A percentile compares a stretch with the other conserved stretches of the same genome.
phyloP scores from a whole-genome alignment of 2,329 filamentous ascomycete genomes.

The Claviceps citrina region DNA sequence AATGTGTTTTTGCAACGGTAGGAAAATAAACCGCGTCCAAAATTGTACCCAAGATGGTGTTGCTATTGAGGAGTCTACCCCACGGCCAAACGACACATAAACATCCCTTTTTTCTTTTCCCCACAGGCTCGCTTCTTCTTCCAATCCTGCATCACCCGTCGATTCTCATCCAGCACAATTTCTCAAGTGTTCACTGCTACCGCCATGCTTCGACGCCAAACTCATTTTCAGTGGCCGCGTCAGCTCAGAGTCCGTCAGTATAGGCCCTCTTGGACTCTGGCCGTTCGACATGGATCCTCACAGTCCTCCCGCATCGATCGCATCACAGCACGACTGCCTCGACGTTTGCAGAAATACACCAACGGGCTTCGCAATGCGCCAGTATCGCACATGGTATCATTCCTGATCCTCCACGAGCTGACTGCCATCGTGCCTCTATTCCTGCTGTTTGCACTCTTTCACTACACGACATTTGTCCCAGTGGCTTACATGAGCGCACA shows the following conservation, averaged over 20 bases:
- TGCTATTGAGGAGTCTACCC: no score
- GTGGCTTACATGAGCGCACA: slow-evolving; percentile 32
- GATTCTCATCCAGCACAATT: neutral
- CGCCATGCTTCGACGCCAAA: slow-evolving; percentile 14
- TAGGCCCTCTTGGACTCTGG: slow-evolving; percentile 4
- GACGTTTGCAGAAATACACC: slow-evolving; percentile 53
- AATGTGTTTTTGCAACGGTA: no score
- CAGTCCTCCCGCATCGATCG: slow-evolving; percentile 24
- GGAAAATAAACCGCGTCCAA: no score
- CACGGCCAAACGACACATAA: no score
- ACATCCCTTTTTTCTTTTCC: neutral
- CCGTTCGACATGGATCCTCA: slow-evolving; percentile 14
- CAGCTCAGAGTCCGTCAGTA: slow-evolving; percentile 7
- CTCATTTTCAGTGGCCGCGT: slow-evolving; percentile 11
- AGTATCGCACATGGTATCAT: slow-evolving; percentile 67
- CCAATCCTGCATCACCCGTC: neutral
- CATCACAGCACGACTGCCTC: slow-evolving; percentile 42
- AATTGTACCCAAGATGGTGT: no score
- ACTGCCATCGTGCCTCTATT: slow-evolving; percentile 73
- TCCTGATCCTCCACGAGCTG: slow-evolving; percentile 80
- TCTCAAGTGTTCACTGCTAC: neutral
- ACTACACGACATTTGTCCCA: slow-evolving; percentile 64
- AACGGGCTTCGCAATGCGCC: slow-evolving; percentile 59
- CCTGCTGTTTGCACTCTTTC: slow-evolving; percentile 60
- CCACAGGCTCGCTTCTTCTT: neutral